Percentiles rank a stretch among this genome's conserved stretches.
phyloP scores from a whole-genome alignment of 2,329 filamentous ascomycete genomes.

The Penicillium sp. region DNA sequence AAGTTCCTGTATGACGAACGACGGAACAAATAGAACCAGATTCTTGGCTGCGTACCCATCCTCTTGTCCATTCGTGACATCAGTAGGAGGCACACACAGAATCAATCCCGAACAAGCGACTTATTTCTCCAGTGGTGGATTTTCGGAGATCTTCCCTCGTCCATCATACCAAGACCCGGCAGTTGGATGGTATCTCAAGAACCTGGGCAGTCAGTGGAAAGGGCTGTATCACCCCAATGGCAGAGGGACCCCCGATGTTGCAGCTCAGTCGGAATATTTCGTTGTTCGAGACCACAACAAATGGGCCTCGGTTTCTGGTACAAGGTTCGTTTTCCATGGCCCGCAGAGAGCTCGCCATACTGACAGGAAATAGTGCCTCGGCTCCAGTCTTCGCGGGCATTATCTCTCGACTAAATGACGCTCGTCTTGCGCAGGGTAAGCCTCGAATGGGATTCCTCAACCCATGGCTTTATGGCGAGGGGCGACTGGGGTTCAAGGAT shows the following conservation, averaged over 20 bases:
- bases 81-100: constrained; percentile 61
- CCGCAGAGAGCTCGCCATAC: constrained; percentile 1
- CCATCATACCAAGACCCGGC: constrained; percentile 51
- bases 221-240: constrained; percentile 55
- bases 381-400: constrained; percentile 65
- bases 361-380: constrained; percentile 50
- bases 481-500: constrained; percentile 50
- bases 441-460: constrained; percentile 62
- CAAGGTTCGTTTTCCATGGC: constrained; percentile 34
- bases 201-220: constrained; percentile 44
- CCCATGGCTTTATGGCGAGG: constrained; percentile 59
- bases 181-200: constrained; percentile 48
- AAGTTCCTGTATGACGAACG: constrained; percentile 56
- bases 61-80: constrained; percentile 64
- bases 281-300: constrained; percentile 42
- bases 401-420: constrained; percentile 66
- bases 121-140: constrained; percentile 56
- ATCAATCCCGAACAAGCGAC: constrained; percentile 56
- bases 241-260: constrained; percentile 63
- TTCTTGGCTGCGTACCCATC: constrained; percentile 60
- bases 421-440: constrained; percentile 58
- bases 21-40: constrained; percentile 53
- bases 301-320: constrained; percentile 48
- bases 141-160: constrained; percentile 52
- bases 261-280: constrained; percentile 56